Evolutionary conservation across 768 basidiomycete species (phyloP), one percentile per base, ranked within the genome.

Genomic region (Mycena kentingensis): DNA sequence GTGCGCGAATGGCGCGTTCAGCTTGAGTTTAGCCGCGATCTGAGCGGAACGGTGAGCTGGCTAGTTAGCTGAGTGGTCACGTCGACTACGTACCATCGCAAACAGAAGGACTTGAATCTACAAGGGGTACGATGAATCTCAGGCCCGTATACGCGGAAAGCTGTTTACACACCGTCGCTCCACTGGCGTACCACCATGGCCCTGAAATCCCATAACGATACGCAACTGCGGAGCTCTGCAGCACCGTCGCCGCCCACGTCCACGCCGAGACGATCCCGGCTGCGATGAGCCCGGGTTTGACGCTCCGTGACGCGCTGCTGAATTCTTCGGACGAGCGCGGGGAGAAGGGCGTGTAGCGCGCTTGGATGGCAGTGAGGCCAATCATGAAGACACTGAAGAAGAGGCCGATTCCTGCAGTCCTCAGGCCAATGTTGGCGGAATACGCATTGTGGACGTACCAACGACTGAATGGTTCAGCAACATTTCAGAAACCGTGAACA

Each of bases 251-350:
- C 3, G 87, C 88, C 76, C 86, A 90, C n/a, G 91, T 93, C 92
- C 93, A 95, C 0, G 93, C 92, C 18, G 85, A 88, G 19, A 96
- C 93, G 53, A 97, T 95, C 2, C 94, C 94, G 25, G 90, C 84
- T 0, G 93, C 93, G 52, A 97, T 94, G 38, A 98, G 76, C 12
- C 94, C 94, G 7, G 95, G 92, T 60, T 94, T 94, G 49, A 96
- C 81, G 50, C 85, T 86, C 27, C 90, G 77, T 1, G 88, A 90
- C 7, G 90, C 90, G 56, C 83, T 87, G 47, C 83, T 87, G 60
- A 92, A 92, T 64, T 92, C 90, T 67, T 94, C 92, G 0, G 91
- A 84, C 54, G 79, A 86, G 52, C 81, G 82, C 16, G 88, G 85
- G 4, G 89, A 90, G 66, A 85, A 89, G 0, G 81, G 77, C 0